These are phyloP conservation scores for Neckera pumila DNA, from an alignment of 225 moss, liverwort and hornwort species.

Conservation along the genomic window DNA sequence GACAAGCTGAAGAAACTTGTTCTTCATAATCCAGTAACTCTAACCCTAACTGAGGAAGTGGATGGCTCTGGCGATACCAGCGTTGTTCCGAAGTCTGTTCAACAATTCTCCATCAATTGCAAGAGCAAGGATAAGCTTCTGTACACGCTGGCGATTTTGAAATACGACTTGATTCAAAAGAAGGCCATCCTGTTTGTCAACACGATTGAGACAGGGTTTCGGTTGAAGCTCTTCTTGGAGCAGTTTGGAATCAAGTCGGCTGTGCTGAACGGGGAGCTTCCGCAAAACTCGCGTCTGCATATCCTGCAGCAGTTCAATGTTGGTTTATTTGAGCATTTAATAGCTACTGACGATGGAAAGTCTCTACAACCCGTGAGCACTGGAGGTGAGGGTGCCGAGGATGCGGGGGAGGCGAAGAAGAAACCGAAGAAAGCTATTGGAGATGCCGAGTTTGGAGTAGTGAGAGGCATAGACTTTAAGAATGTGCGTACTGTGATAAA, in stretches of 20 bases:
- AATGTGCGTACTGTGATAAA: slow-evolving; percentile 95
- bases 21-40: slow-evolving; percentile 76
- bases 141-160: slow-evolving; percentile 50
- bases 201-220: slow-evolving; percentile 66
- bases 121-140: slow-evolving; percentile 68
- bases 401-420: slow-evolving; percentile 15
- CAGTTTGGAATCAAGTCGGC: slow-evolving; percentile 96
- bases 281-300: slow-evolving; percentile 87
- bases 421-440: slow-evolving; percentile 30
- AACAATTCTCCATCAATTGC: slow-evolving; percentile 68
- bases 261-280: slow-evolving; percentile 83
- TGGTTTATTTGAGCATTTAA: slow-evolving; percentile 81
- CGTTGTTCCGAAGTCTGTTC: slow-evolving; percentile 84
- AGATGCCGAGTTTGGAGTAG: slow-evolving; percentile 89
- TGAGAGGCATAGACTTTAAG: slow-evolving; percentile 93
- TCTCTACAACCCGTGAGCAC: slow-evolving; percentile 28
- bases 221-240: slow-evolving; percentile 83
- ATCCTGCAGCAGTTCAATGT: slow-evolving; percentile 92
- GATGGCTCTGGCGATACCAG: slow-evolving; percentile 45
- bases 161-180: slow-evolving; percentile 83
- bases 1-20: slow-evolving; percentile 96
- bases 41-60: slow-evolving; percentile 90
- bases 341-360: slow-evolving; percentile 94
- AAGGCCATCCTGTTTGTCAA: slow-evolving; percentile 91
- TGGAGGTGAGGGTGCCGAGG: slow-evolving; percentile 11